phyloP scores from a whole-genome alignment of 2,329 filamentous ascomycete species.

The Massarina eburnea region DNA sequence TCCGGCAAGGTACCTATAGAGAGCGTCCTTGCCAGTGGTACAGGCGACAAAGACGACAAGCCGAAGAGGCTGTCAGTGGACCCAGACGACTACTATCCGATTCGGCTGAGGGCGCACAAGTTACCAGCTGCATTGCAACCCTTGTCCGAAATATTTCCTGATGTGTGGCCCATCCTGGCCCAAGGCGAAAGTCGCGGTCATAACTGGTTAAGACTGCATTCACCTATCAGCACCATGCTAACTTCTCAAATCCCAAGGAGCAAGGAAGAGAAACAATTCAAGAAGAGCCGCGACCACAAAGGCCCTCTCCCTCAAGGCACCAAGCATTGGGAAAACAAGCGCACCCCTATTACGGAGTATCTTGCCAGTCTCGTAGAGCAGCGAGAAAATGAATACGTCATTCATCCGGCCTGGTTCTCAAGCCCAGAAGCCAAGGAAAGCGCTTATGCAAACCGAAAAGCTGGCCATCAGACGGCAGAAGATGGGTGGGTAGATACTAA shows the following conservation, averaged over 20 bases:
- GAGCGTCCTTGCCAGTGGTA: conserved; percentile 1
- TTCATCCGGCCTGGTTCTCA: conserved; percentile 76
- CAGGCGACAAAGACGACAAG: conserved; percentile 20
- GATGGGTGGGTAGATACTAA: conserved; percentile 82
- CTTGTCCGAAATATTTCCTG: conserved; percentile 79
- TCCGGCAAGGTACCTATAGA: conserved; percentile 51
- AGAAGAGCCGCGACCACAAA: conserved; percentile 39
- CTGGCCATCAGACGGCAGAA: conserved; percentile 50
- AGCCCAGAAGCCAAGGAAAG: conserved; percentile 58
- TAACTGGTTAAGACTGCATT: conserved; percentile 73
- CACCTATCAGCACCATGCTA: conserved; percentile 82
- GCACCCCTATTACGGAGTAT: conserved; percentile 81
- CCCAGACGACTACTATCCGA: conserved; percentile 54
- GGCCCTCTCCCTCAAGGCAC: conserved; percentile 63
- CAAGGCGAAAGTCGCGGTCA: conserved; percentile 74
- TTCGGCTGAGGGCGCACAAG: conserved; percentile 43
- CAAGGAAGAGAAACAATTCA: conserved; percentile 66
- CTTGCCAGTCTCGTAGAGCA: conserved; percentile 73
- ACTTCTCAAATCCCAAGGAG: conserved; percentile 70
- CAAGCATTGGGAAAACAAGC: conserved; percentile 69
- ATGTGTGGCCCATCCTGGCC: conserved; percentile 86
- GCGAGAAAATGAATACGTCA: conserved; percentile 76
- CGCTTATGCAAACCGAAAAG: conserved; percentile 56
- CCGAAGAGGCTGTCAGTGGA: conserved; percentile 39
- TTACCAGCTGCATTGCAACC: conserved; percentile 54